Evolutionary conservation across 257 asterid species (phyloP).

Genomic region (Solanum clarkiae): DNA sequence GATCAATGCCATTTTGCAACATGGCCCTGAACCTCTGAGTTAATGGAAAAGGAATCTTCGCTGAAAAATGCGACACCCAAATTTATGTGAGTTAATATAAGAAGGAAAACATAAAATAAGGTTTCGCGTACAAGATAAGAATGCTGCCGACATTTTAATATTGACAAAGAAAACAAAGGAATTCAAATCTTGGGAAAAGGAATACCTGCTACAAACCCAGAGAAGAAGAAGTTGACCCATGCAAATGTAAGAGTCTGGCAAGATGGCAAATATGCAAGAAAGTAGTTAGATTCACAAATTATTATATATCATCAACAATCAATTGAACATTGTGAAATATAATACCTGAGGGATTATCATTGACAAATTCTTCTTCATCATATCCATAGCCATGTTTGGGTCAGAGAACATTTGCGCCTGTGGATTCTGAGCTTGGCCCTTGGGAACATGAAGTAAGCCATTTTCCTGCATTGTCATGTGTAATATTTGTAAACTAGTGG

Average conservation of each 20-base stretch:
- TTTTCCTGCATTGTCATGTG: constrained; percentile 47
- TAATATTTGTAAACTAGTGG: background rate
- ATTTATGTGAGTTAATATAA: background rate
- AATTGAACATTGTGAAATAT: background rate
- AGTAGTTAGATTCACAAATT: background rate
- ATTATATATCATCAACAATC: background rate
- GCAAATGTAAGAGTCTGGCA: constrained; percentile 91
- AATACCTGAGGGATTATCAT: constrained; percentile 93
- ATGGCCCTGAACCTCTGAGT: constrained; percentile 94
- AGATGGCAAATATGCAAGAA: constrained; percentile 1
- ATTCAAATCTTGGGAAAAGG: background rate
- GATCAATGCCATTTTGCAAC: constrained; percentile 91
- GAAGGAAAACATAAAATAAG: background rate
- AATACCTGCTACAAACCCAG: constrained; percentile 95
- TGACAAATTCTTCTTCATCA: constrained; percentile 93
- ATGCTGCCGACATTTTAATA: background rate
- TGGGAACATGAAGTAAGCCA: constrained; percentile 72
- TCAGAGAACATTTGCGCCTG: constrained; percentile 99
- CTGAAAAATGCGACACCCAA: constrained; percentile 26
- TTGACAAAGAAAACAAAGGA: background rate
- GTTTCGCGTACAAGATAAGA: background rate
- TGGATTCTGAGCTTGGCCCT: constrained; percentile 81
- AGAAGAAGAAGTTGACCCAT: constrained; percentile 96
- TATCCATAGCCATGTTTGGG: constrained; percentile 98
- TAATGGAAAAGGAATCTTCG: constrained; percentile 87